Conservation (phyloP, 108 stramenopile species). For the Ochromonas danica region DNA sequence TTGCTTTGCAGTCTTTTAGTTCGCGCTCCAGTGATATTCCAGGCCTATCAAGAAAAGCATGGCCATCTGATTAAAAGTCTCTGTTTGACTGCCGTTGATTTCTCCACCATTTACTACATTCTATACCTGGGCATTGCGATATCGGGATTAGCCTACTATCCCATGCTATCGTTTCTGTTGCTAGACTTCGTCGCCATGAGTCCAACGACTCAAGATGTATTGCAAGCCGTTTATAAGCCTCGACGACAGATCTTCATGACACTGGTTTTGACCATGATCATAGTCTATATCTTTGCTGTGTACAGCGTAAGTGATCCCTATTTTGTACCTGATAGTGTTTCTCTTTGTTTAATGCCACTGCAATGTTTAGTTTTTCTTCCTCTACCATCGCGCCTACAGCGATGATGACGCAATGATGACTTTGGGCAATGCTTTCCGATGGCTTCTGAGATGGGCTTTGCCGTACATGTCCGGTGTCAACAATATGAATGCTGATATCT, state of each 20-base stretch:
- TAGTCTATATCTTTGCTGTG: slow-evolving; percentile 48
- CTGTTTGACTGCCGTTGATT: slow-evolving; percentile 35
- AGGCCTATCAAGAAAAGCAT: neutral
- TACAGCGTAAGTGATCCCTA: neutral
- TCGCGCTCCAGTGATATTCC: slow-evolving; percentile 40
- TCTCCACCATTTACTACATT: slow-evolving; percentile 40
- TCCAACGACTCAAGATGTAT: slow-evolving; percentile 42
- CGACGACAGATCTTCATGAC: slow-evolving; percentile 47
- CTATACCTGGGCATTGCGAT: slow-evolving; percentile 24
- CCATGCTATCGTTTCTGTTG: slow-evolving; percentile 20
- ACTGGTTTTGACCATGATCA: slow-evolving; percentile 32
- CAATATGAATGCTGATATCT: neutral
- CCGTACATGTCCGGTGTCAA: neutral
- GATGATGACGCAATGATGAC: no score
- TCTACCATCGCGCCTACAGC: slow-evolving; percentile 5
- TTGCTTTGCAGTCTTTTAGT: slow-evolving; percentile 24
- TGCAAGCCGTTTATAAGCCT: slow-evolving; percentile 48
- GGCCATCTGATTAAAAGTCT: neutral
- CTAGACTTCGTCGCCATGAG: slow-evolving; percentile 48
- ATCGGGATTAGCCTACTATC: neutral
- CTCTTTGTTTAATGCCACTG: no score
- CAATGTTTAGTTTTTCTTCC: slow-evolving; percentile 41
- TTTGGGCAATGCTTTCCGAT: neutral
- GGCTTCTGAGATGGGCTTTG: neutral
- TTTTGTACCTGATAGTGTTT: no score